Percentiles rank a stretch among this genome's conserved stretches.
Evolutionary conservation across 2,329 filamentous ascomycete genomes (phyloP).

Genomic region (Hypoxylon sp.): DNA sequence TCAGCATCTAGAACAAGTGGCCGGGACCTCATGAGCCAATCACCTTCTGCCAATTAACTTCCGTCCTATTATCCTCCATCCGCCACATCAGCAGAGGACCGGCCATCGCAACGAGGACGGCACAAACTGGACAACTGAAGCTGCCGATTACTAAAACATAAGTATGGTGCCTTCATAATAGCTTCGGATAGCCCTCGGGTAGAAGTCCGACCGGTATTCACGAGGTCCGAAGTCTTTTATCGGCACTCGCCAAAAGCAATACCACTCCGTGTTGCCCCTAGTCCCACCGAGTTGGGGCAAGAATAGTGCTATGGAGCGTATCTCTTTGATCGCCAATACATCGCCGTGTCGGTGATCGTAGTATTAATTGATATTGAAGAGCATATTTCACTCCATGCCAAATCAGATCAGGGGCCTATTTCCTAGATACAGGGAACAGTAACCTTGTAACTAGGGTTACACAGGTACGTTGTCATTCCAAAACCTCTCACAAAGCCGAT

Average conservation of each 20-base stretch:
- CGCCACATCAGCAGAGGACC: constrained; percentile 23
- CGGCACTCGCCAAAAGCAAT: constrained; percentile 31
- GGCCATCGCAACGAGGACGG: constrained; percentile 15
- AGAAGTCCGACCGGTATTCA: constrained; percentile 14
- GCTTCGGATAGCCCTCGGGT: not conserved
- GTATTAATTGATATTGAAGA: not conserved
- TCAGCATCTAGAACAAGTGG: constrained; percentile 20
- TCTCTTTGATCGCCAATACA: constrained; percentile 7
- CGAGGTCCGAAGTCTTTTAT: constrained; percentile 21
- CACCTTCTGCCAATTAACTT: constrained; percentile 21
- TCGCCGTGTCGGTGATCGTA: constrained; percentile 4
- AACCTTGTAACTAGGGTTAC: constrained; percentile 6
- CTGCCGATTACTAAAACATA: constrained; percentile 25
- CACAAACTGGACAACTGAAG: constrained; percentile 2
- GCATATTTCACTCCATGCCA: not conserved
- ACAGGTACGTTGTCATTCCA: constrained; percentile 9
- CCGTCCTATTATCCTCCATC: constrained; percentile 27
- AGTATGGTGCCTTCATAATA: constrained; percentile 2
- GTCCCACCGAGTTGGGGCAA: constrained; percentile 9
- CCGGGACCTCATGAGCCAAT: constrained; percentile 27
- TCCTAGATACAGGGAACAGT: too few species aligned
- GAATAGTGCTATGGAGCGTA: constrained; percentile 1
- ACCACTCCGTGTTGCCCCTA: constrained; percentile 33
- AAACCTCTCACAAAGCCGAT: constrained; percentile 23
- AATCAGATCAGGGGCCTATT: not conserved